Evolutionary conservation across 1,139 yeast genomes (phyloP), one percentile per base, ranked within the genome.

Genomic region (Yamadazyma dendronema): DNA sequence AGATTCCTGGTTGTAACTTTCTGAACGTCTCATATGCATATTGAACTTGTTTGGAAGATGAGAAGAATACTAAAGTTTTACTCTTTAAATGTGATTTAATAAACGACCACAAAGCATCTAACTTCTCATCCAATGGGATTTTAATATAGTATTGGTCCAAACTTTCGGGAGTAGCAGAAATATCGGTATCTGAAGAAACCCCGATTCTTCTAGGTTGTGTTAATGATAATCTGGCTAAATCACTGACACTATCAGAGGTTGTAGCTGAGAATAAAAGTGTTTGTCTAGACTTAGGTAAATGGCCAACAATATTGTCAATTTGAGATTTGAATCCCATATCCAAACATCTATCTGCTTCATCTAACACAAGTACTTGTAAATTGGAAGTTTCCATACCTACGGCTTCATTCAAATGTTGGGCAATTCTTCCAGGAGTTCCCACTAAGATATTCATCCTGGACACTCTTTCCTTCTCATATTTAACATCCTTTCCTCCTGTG

Each of bases 321-420:
- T 95, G 88, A 53, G 81, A 81, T 56, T 83, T 84, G 71, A 92
- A 92, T 6, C 98, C 98, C 96, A 92, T 88, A 61, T 92, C 99
- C 48, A 92, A 67, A 54, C 95, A 88, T 50, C 98, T 72, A 57
- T 92, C 99, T 0, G 98, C 98, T 62, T 92, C 99, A 59, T 92
- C 99, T 38, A 92, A 64, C 0, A 92, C 94, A 35, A 92, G 65
- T 50, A 84, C 76, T 59, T 90, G 95, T 42, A 92, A 63, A 54
- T 88, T 89, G 16, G 83, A 70, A 6, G 87, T 67, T 50, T 87
- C 95, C 59, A 94, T 74, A 0, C 94, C 94, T 4, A 86, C 84
- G 4, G 96, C 81, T 58, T 92, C 96, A 57, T 92, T 96, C 79
- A 94, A 77, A 61, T 92, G 98, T 57, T 92, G 98, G 30, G 95